Conservation (phyloP, 345 rosid species). For the Raphanus sativus region DNA sequence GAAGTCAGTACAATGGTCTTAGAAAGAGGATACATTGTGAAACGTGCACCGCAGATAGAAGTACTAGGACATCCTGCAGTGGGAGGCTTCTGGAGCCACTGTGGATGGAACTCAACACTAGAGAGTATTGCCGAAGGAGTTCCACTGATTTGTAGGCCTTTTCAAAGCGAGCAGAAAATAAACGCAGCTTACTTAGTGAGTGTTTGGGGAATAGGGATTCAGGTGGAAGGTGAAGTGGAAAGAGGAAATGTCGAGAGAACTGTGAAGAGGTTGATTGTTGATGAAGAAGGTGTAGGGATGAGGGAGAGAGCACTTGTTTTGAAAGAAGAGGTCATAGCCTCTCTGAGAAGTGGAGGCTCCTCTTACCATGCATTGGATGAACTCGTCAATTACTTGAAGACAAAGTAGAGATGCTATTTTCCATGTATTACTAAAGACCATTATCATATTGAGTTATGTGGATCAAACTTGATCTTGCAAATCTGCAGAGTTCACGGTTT, state of each 20-base stretch:
- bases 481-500: not conserved
- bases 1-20: slow-evolving; percentile 11
- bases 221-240: slow-evolving; percentile 9
- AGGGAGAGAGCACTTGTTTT: slow-evolving; percentile 17
- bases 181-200: slow-evolving; percentile 22
- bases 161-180: slow-evolving; percentile 30
- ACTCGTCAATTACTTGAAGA: not conserved
- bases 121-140: slow-evolving; percentile 22
- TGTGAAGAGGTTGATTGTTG: slow-evolving; percentile 22
- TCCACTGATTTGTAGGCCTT: slow-evolving; percentile 41
- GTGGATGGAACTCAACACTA: slow-evolving; percentile 38
- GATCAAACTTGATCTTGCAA: not conserved
- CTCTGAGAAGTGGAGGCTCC: slow-evolving; percentile 24
- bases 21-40: slow-evolving; percentile 29
- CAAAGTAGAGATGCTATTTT: not conserved
- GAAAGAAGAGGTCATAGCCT: slow-evolving; percentile 9
- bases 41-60: slow-evolving; percentile 33
- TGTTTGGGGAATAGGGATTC: slow-evolving; percentile 23
- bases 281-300: slow-evolving; percentile 19
- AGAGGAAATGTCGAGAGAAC: slow-evolving; percentile 1
- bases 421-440: not conserved
- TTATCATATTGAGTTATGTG: not conserved
- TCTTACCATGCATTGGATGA: slow-evolving; percentile 8
- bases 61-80: slow-evolving; percentile 32
- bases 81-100: slow-evolving; percentile 43